These are phyloP conservation scores for Huntiella savannae DNA, from an alignment of 2,329 filamentous ascomycete species.

Conservation along the genomic window DNA sequence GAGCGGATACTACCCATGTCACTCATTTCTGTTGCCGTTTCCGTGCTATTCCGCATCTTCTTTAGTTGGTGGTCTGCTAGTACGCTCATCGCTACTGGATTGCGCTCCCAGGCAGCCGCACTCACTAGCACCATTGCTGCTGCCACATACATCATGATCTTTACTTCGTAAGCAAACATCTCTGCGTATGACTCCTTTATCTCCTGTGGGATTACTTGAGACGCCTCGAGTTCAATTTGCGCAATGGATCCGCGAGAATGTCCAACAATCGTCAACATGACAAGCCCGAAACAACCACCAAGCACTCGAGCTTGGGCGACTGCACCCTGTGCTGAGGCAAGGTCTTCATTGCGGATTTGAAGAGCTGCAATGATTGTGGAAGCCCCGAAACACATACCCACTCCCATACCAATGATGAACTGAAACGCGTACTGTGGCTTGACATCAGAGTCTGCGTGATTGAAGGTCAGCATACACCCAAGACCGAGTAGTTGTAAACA, in stretches of 20 bases:
- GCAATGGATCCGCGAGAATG: slow-evolving; percentile 24
- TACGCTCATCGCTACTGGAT: slow-evolving; percentile 20
- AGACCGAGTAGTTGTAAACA: slow-evolving; percentile 33
- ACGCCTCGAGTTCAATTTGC: slow-evolving; percentile 23
- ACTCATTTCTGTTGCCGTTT: slow-evolving; percentile 21
- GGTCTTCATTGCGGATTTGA: slow-evolving; percentile 26
- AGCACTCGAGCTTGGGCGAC: slow-evolving; percentile 40
- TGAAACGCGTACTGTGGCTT: slow-evolving; percentile 34
- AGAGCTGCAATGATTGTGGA: slow-evolving; percentile 39
- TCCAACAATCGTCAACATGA: slow-evolving; percentile 39
- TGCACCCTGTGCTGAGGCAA: slow-evolving; percentile 39
- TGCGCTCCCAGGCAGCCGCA: slow-evolving; percentile 25
- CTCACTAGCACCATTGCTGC: slow-evolving; percentile 25
- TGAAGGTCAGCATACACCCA: slow-evolving; percentile 29
- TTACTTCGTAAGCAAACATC: slow-evolving; percentile 28
- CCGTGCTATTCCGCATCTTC: slow-evolving; percentile 18
- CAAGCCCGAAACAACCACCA: slow-evolving; percentile 39
- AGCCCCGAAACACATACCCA: slow-evolving; percentile 37
- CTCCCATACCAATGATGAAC: slow-evolving; percentile 36
- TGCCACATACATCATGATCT: slow-evolving; percentile 26
- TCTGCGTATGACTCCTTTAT: slow-evolving; percentile 25
- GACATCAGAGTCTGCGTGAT: slow-evolving; percentile 17
- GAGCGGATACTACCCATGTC: slow-evolving; percentile 14
- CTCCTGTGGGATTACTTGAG: slow-evolving; percentile 19
- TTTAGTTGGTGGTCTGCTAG: slow-evolving; percentile 17